These are phyloP conservation scores for Ilyonectria destructans DNA, from an alignment of 2,329 filamentous ascomycete species.

Conservation along the genomic window DNA sequence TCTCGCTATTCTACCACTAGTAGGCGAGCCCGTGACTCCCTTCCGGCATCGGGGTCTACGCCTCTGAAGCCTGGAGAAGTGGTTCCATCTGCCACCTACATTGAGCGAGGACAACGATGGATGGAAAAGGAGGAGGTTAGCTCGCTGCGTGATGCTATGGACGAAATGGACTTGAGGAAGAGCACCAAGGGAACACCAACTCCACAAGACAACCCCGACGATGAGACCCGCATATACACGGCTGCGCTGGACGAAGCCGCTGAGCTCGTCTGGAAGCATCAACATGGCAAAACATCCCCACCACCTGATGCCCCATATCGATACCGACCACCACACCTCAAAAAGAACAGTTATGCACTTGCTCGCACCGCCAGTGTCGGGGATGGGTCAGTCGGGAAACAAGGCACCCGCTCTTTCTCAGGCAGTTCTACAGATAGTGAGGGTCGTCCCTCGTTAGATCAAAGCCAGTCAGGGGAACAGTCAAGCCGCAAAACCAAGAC, in stretches of 20 bases:
- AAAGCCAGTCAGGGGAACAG: constrained; percentile 36
- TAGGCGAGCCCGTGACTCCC: constrained; percentile 67
- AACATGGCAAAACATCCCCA: constrained; percentile 69
- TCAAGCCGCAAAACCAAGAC: constrained; percentile 54
- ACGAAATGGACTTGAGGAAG: constrained; percentile 77
- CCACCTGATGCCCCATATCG: constrained; percentile 76
- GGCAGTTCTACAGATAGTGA: constrained; percentile 69
- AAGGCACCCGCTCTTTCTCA: constrained; percentile 64
- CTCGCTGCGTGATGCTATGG: constrained; percentile 80
- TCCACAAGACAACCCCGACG: constrained; percentile 53
- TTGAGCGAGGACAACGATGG: constrained; percentile 82
- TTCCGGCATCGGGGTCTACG: constrained; percentile 59
- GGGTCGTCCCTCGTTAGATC: constrained; percentile 50
- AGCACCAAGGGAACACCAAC: constrained; percentile 44
- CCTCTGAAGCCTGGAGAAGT: constrained; percentile 73
- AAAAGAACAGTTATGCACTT: constrained; percentile 81
- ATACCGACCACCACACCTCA: constrained; percentile 79
- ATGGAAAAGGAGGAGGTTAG: constrained; percentile 86
- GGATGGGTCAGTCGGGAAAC: constrained; percentile 55
- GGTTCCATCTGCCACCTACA: constrained; percentile 78
- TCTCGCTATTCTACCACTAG: constrained; percentile 67
- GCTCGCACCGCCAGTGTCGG: constrained; percentile 75
- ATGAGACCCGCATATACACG: constrained; percentile 77
- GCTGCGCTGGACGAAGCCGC: constrained; percentile 84
- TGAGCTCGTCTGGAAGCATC: constrained; percentile 84